A percentile compares a stretch with the other conserved stretches of the same genome.
These are phyloP conservation scores for Leptographium radiaticola DNA, from an alignment of 2,329 filamentous ascomycete genomes.

Conservation along the genomic window DNA sequence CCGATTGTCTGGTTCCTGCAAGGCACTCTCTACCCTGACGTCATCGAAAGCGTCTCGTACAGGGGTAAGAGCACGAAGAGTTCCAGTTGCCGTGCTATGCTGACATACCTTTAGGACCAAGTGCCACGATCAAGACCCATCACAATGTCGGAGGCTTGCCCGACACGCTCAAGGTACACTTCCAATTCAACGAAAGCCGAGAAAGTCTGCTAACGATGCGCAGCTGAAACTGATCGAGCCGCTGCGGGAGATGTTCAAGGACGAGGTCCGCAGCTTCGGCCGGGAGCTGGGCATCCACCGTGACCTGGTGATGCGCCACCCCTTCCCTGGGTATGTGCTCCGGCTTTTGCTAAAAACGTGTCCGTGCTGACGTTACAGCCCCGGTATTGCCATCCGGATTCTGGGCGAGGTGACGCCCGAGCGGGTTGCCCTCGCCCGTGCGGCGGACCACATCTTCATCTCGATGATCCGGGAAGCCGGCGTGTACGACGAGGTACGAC, in stretches of 20 bases:
- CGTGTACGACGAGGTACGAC: conserved; percentile 46
- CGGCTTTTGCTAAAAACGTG: too few species aligned
- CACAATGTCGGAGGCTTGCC: too few species aligned
- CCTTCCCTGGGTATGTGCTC: conserved; percentile 14
- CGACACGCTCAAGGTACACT: too few species aligned
- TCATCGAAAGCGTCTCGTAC: background rate
- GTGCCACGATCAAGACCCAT: too few species aligned
- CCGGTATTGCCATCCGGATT: conserved; percentile 60
- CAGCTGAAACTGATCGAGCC: conserved; percentile 62
- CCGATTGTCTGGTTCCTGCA: conserved; percentile 80
- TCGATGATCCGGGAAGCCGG: conserved; percentile 59
- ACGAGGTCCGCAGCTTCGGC: conserved; percentile 58
- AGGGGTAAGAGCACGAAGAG: too few species aligned
- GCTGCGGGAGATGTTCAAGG: conserved; percentile 65
- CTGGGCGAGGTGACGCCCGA: conserved; percentile 74
- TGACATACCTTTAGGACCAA: too few species aligned
- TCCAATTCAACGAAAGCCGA: too few species aligned
- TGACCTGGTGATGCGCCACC: conserved; percentile 59
- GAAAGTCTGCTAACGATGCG: too few species aligned
- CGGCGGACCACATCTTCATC: conserved; percentile 70
- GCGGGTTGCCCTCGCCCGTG: conserved; percentile 64
- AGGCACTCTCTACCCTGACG: conserved; percentile 39
- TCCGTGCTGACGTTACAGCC: conserved; percentile 4
- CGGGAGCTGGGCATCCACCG: conserved; percentile 57
- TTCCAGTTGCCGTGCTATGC: too few species aligned